Evolutionary conservation across 345 rosid species (phyloP), one percentile per base, ranked within the genome.

Genomic region (Eucalyptus shirleyi): DNA sequence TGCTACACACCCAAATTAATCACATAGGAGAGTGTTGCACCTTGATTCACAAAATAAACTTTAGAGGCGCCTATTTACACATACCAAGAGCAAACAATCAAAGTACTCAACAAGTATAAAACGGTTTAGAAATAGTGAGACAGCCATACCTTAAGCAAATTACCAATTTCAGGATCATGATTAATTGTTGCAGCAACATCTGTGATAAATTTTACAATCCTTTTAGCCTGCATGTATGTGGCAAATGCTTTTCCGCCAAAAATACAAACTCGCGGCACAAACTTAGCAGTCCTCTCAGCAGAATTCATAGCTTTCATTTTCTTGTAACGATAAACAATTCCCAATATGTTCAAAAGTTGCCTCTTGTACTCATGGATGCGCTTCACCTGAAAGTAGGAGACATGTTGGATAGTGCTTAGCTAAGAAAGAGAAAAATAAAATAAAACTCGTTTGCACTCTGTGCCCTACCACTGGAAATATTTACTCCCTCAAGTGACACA

Each of bases 161-260:
- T 93, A 56, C 92, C 93, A 2, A 93, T 93, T 7, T 92, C 95
- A 12, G 92, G 90, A 86, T 93, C 96, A 90, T 90, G 91, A 87
- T 93, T 93, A 45, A 92, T 88, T 14, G 91, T 93, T 50, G 92
- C 91, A 10, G 94, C 96, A 11, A 92, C 94, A 88, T 93, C 96
- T 17, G 91, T 91, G 87, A 93, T 93, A 89, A 93, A 94, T 91
- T 93, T 93, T 69, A 93, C 93, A 49, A 94, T 94, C 90, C 93
- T 93, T 89, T 93, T 94, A 69, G 96, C 96, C 88, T 94, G 93
- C 67, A 94, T 92, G 37, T 93, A 92, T 19, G 95, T 93, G 53
- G 94, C 94, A 87, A 94, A 93, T 86, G 94, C 93, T 80, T 94
- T 93, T 86, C 96, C 95, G 18, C 94, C 96, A 88, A 93, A 91